Conservation (phyloP, 345 rosid genomes). For the Arabidopsis suecica region DNA sequence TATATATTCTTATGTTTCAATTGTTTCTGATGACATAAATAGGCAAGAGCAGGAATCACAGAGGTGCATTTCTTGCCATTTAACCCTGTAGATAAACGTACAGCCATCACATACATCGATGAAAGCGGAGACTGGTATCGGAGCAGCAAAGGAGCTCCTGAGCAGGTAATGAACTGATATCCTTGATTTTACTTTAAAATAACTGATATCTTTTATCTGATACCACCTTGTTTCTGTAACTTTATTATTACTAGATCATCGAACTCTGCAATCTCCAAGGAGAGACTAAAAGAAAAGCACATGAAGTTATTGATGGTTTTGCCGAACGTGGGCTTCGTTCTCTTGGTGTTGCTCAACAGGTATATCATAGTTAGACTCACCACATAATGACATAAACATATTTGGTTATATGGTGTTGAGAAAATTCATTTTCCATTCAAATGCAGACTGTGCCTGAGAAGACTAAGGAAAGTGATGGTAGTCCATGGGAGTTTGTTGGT, state of each 20-base stretch:
- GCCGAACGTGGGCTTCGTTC: conserved; percentile 94
- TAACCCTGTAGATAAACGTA: conserved; percentile 92
- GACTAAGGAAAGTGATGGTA: conserved; percentile 74
- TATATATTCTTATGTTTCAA: background rate
- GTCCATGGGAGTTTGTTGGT: conserved; percentile 90
- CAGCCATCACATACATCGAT: conserved; percentile 87
- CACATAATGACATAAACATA: background rate
- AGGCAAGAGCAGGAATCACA: conserved; percentile 90
- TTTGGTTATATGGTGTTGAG: background rate
- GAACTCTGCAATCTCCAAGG: conserved; percentile 76
- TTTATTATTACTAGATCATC: conserved; percentile 55
- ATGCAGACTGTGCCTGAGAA: conserved; percentile 71
- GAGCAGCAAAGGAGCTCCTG: conserved; percentile 94
- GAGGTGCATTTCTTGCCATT: conserved; percentile 95
- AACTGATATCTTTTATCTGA: background rate
- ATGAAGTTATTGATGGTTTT: conserved; percentile 61
- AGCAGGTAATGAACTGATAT: conserved; percentile 57
- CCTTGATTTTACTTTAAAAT: background rate
- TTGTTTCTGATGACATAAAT: background rate
- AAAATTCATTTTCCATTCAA: background rate
- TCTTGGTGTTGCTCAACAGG: conserved; percentile 76
- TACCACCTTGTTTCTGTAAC: background rate
- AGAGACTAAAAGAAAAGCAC: conserved; percentile 57
- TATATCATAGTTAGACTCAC: conserved; percentile 30
- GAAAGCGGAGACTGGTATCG: conserved; percentile 76